Evolutionary conservation across 768 basidiomycete species (phyloP), one percentile per base, ranked within the genome.

Genomic region (Mycena sanguinolenta): DNA sequence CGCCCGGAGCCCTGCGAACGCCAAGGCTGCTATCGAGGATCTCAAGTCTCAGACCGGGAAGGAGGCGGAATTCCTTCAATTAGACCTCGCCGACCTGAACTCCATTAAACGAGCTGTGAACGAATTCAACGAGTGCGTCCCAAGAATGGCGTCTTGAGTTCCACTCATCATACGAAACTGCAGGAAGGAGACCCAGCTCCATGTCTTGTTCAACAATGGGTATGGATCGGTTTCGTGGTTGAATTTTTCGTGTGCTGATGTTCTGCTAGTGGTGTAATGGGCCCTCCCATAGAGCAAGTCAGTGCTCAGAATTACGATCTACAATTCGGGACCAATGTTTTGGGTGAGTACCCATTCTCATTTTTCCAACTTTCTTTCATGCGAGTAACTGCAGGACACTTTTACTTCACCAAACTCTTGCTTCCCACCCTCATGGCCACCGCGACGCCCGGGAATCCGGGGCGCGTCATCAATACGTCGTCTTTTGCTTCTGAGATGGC

Each of bases 181-280:
- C 17, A 57, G 54, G 32, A 27, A 57, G 19, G 54, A 57, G 54
- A 57, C 19, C 10, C 14, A 57, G 54, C 30, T 57, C 0, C 32
- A 57, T 21, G 54, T 57, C 6, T n/a, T 57, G 30, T 57, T 57
- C 54, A 57, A 36, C 13, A 57, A 57, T 19, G 54, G 54, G 12
- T 30, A 36, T 0, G n/a, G n/a, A n/a, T n/a, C n/a, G n/a, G 57
- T 38, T 5, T 5, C 32, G 10, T 34, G n/a, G n/a, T n/a, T n/a
- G n/a, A n/a, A 34, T 34, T 34, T 34, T 34, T 34, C 32, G 4
- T 34, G 32, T 34, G 32, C 32, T 34, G 32, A 34, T 10, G 32
- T 34, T 10, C 32, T n/a, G n/a, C n/a, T n/a, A n/a, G n/a, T n/a
- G n/a, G n/a, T n/a, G 32, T 34, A 34, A n/a, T n/a, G 32, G 10